Conservation (phyloP, 2,329 filamentous ascomycete genomes). For the Pyrenophora seminiperda region DNA sequence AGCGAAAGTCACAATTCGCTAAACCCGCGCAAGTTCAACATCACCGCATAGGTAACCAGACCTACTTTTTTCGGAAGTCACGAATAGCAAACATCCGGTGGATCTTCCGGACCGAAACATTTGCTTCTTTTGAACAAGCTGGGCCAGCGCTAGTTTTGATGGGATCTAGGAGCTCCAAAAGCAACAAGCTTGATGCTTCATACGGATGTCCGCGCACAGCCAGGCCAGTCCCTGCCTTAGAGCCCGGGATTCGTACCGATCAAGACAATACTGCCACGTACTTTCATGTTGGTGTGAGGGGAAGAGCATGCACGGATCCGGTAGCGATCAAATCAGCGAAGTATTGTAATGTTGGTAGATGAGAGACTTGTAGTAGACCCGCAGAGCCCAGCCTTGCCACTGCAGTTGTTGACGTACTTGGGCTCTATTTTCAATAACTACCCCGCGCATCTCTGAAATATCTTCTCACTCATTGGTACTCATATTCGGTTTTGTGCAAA, state of each 20-base stretch:
- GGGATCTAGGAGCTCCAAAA: constrained; percentile 1
- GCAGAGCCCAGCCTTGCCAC: not conserved
- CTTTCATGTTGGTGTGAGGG: not conserved
- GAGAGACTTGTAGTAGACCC: not conserved
- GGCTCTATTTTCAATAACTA: not conserved
- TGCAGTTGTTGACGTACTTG: not conserved
- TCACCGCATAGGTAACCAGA: no score
- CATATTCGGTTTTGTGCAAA: not conserved
- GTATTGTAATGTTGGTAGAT: not conserved
- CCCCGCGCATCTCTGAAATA: not conserved
- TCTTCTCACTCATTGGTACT: not conserved
- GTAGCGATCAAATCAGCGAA: not conserved
- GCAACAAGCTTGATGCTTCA: not conserved
- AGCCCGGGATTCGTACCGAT: not conserved
- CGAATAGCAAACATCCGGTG: no score
- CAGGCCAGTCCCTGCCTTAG: constrained; percentile 1
- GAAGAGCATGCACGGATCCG: not conserved
- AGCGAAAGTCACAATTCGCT: no score
- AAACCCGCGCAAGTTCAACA: no score
- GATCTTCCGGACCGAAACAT: no score
- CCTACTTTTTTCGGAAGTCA: no score
- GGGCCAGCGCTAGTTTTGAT: not conserved
- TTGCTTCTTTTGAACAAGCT: no score
- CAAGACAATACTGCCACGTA: not conserved
- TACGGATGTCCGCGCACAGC: not conserved